Base-by-base conservation (phyloP, 1,139 yeast species). In the Debaryomyces sp. region DNA sequence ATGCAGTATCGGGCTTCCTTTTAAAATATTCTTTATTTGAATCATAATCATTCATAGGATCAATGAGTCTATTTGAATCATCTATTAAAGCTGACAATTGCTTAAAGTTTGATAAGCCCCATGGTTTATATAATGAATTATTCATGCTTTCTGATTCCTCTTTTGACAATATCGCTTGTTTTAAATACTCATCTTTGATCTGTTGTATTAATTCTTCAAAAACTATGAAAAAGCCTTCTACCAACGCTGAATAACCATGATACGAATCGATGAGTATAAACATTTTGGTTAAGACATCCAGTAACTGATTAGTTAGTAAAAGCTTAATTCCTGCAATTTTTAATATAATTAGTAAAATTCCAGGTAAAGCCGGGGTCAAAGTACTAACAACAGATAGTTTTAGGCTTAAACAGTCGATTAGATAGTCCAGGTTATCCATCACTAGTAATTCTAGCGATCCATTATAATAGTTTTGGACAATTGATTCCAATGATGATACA, bases 241-340 rank as follows among this genome's bases (percentile, higher is more conserved):
- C 85, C 21, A 94, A 69, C 13, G 75, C 71, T 1, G 83, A 71
- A 63, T 94, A 92, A 0, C 95, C 96, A 67, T 92, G 96, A 58
- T 86, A 92, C 39, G 84, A 76, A 64, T 94, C 98, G 44, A 94
- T 73, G 30, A 91, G 69, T 9, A 85, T 82, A 64, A 94, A 89
- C 56, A 90, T 78, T 10, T 91, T 83, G 33, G 83, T 80, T 7
- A 92, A 70, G 1, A 92, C 73, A 64, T 92, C 98, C 47, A 76
- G 81, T 49, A 92, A 73, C 50, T 82, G 89, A 40, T 82, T 81
- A 7, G 62, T 56, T 46, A 60, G 57, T 6, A 91, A 70, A 24
- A 90, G 70, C 34, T 79, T 73, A 10, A 80, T 70, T 0, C 97
- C 97, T 0, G 92, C 85, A 29, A 91, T 73, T 54, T 77, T 81